Conservation (phyloP, 805 yeast species). For the Pichia paraexigua region DNA sequence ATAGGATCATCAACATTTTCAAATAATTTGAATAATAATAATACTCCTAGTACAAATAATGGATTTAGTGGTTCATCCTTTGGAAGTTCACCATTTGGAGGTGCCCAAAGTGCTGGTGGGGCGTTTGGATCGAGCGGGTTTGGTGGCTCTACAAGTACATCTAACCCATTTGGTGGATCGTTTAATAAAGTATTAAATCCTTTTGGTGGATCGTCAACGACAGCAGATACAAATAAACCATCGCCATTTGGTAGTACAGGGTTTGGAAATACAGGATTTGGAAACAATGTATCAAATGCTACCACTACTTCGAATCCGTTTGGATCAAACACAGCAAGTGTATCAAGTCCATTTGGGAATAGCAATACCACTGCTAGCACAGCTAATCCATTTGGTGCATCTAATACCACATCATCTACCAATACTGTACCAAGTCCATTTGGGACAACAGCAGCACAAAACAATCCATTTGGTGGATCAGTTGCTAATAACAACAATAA, state of each 20-base stretch:
- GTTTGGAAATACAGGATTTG: conserved; percentile 1
- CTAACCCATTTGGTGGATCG: conserved; percentile 18
- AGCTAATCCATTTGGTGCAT: conserved; percentile 10
- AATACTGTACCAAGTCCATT: conserved; percentile 8
- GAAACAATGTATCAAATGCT: neutral
- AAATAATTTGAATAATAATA: neutral
- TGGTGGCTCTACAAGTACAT: conserved; percentile 10
- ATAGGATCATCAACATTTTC: neutral
- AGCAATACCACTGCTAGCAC: neutral
- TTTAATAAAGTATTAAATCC: neutral
- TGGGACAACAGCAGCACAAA: neutral
- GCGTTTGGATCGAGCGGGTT: conserved; percentile 13
- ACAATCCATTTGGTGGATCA: neutral
- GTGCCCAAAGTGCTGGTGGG: neutral
- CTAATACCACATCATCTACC: neutral
- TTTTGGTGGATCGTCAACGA: conserved; percentile 1
- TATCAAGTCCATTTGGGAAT: conserved; percentile 7
- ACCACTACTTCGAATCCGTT: neutral
- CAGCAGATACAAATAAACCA: neutral
- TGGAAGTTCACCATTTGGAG: neutral
- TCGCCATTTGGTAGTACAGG: conserved; percentile 1
- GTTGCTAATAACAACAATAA: neutral
- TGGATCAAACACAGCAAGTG: neutral
- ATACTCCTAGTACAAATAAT: neutral
- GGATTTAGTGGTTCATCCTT: neutral